Percentiles rank a stretch among this genome's conserved stretches.
Evolutionary conservation across 73 alveolate species (phyloP).

Genomic region (Durusdinium trenchii): DNA sequence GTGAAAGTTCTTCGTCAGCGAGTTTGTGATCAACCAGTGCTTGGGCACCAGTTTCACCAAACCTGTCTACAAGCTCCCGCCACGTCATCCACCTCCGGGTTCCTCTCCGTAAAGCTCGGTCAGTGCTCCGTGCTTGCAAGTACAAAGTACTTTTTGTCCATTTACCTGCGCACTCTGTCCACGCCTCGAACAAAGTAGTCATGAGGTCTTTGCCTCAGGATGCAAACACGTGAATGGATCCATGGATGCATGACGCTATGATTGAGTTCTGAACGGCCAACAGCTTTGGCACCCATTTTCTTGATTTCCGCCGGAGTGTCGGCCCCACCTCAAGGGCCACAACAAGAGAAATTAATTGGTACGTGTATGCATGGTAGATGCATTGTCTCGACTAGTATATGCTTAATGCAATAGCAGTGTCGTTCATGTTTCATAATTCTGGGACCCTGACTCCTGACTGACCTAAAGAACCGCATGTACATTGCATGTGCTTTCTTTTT

Average conservation of each 20-base stretch:
- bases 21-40: not conserved
- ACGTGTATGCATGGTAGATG: too few relatives aligned
- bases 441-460: not conserved
- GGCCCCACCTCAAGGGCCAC: not conserved
- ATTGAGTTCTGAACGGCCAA: too few relatives aligned
- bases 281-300: not conserved
- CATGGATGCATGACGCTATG: too few relatives aligned
- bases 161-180: not conserved
- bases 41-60: not conserved
- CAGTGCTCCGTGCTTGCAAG: not conserved
- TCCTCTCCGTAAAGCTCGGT: not conserved
- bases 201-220: slow-evolving; percentile 6
- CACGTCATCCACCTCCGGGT: not conserved
- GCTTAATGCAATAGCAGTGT: too few relatives aligned
- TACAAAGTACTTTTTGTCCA: not conserved
- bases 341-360: not conserved
- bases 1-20: not conserved
- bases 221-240: too few relatives aligned
- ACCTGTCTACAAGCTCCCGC: not conserved
- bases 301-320: not conserved
- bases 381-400: too few relatives aligned
- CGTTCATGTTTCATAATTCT: too few relatives aligned
- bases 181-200: not conserved
- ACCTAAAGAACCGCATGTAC: not conserved
- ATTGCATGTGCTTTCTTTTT: not conserved